Conservation (phyloP, 1,284 basidiomycete genomes). For the Amylostereum chailletii region DNA sequence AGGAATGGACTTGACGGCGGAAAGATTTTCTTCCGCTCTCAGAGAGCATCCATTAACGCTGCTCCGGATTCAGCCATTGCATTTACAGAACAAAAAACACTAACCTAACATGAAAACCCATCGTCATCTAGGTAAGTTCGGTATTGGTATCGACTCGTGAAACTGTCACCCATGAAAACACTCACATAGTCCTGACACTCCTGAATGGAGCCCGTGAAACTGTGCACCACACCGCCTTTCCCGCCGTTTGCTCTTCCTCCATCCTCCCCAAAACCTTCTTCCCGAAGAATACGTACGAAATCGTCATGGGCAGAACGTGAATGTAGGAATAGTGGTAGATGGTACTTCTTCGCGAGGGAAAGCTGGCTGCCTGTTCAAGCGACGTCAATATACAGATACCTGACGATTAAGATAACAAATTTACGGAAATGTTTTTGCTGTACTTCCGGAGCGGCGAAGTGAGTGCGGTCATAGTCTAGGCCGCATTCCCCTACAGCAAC, state of each 20-base stretch:
- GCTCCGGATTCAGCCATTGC: background rate
- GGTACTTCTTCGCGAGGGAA: conserved; percentile 59
- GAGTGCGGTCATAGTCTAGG: conserved; percentile 80
- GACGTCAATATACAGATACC: background rate
- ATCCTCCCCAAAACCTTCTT: conserved; percentile 55
- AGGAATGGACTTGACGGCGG: conserved; percentile 51
- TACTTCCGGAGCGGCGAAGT: conserved; percentile 56
- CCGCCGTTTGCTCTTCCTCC: conserved; percentile 48
- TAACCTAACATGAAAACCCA: conserved; percentile 65
- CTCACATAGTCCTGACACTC: conserved; percentile 69
- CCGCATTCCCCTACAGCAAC: conserved; percentile 86
- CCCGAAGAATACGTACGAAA: conserved; percentile 58
- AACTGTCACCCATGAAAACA: conserved; percentile 3
- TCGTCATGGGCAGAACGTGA: conserved; percentile 73
- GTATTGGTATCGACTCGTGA: background rate
- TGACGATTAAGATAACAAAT: conserved; percentile 12
- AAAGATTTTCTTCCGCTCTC: conserved; percentile 71
- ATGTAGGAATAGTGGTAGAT: conserved; percentile 81
- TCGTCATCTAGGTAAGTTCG: conserved; percentile 36
- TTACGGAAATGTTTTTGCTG: conserved; percentile 66
- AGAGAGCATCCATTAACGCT: conserved; percentile 81
- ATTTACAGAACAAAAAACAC: conserved; percentile 7
- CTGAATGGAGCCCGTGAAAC: conserved; percentile 67
- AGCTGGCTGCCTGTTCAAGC: conserved; percentile 46
- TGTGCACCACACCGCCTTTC: conserved; percentile 77